A percentile compares a stretch with the other conserved stretches of the same genome.
Conservation (phyloP, 108 stramenopile species). For the Cylindrotheca closterium region DNA sequence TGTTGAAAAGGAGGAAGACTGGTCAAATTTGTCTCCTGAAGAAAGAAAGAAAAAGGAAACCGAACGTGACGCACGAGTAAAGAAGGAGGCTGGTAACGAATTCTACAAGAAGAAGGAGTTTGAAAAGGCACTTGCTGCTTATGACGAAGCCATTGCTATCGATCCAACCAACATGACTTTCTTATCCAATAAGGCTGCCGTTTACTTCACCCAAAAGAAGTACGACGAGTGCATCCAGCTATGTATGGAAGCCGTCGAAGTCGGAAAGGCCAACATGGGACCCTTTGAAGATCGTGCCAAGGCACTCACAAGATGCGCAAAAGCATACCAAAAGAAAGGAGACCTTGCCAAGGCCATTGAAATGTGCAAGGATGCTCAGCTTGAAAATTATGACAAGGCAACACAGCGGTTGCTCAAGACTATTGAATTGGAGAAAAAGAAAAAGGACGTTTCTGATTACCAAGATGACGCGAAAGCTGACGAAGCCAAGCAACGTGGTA, state of each 20-base stretch:
- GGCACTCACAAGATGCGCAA: conserved; percentile 89
- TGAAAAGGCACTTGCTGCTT: conserved; percentile 93
- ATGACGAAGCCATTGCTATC: conserved; percentile 95
- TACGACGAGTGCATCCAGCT: conserved; percentile 83
- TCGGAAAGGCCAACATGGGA: conserved; percentile 88
- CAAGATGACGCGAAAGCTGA: conserved; percentile 94
- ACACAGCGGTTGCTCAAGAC: conserved; percentile 94
- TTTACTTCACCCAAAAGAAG: conserved; percentile 91
- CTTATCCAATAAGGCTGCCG: conserved; percentile 95
- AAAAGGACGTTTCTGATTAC: conserved; percentile 87
- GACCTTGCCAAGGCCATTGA: conserved; percentile 91
- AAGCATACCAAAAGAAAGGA: conserved; percentile 90
- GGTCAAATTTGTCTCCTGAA: conserved; percentile 70
- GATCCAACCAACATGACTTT: conserved; percentile 97
- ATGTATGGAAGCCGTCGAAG: conserved; percentile 89
- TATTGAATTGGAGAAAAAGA: conserved; percentile 91
- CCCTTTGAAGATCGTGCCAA: conserved; percentile 96
- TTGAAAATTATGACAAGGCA: conserved; percentile 84
- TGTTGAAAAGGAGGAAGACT: conserved; percentile 75
- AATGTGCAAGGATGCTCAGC: conserved; percentile 82
- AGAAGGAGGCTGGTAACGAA: conserved; percentile 92
- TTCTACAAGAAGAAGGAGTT: conserved; percentile 95
- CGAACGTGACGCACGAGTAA: conserved; percentile 68
- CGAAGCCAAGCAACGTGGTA: conserved; percentile 97
- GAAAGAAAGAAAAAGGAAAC: conserved; percentile 83